Evolutionary conservation across 2,329 filamentous ascomycete genomes (phyloP).

Genomic region (Raffaelea ambrosiae): DNA sequence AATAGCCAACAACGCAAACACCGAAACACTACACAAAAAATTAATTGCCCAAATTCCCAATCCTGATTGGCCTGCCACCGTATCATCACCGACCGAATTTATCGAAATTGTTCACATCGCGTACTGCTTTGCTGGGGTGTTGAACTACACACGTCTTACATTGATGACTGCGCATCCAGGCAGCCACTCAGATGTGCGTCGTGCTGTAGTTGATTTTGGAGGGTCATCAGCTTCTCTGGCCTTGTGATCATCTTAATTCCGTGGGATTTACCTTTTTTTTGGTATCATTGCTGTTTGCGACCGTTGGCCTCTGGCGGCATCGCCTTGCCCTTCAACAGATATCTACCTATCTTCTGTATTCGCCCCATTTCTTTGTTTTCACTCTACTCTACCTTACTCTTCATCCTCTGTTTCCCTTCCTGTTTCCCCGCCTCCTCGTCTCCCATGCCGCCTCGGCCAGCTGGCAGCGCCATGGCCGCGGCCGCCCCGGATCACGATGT

Average conservation of each 20-base stretch:
- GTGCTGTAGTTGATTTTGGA: no score
- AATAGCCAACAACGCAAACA: neutral
- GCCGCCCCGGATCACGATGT: conserved; percentile 16
- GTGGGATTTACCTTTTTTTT: neutral
- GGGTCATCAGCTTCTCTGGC: no score
- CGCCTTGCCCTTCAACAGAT: no score
- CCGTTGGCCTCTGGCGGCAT: no score
- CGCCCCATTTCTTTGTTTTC: neutral
- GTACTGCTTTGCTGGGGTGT: no score
- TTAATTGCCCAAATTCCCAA: neutral
- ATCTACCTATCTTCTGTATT: neutral
- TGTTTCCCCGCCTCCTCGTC: neutral
- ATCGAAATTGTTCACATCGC: no score
- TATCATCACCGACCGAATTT: neutral
- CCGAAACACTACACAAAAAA: neutral
- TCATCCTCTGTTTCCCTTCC: neutral
- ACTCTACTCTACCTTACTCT: no score
- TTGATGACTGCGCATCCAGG: no score
- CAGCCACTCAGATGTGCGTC: no score
- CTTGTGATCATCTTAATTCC: neutral
- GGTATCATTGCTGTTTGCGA: neutral
- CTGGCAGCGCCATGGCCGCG: conserved; percentile 8
- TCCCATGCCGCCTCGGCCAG: neutral
- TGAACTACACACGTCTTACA: no score
- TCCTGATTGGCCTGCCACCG: neutral